These are phyloP conservation scores for Sarcomyxa edulis DNA, from an alignment of 768 basidiomycete genomes.

Conservation along the genomic window DNA sequence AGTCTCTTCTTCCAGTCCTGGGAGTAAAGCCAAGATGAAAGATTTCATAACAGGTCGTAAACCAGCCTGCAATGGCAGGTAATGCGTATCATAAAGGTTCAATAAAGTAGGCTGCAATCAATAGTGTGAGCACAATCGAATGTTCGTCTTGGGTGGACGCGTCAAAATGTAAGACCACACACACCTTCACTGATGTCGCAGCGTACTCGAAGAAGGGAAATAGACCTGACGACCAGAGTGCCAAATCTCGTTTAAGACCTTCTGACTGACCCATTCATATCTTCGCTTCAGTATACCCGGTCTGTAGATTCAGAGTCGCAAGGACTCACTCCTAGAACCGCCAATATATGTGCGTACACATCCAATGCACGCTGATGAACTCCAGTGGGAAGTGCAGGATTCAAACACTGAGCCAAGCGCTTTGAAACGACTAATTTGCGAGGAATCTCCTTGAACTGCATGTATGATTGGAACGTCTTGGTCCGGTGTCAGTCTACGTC, in stretches of 20 bases:
- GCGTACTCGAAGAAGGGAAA: conserved; percentile 99
- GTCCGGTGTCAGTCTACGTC: conserved; percentile 1
- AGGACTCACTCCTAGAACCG: conserved; percentile 77
- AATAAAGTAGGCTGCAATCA: conserved; percentile 74
- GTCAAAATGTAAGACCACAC: conserved; percentile 9
- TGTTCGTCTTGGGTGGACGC: conserved; percentile 5
- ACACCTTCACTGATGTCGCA: conserved; percentile 94
- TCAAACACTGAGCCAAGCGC: conserved; percentile 91
- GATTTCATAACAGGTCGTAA: conserved; percentile 92
- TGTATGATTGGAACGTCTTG: conserved; percentile 89
- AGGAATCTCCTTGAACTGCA: conserved; percentile 95
- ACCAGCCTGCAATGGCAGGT: conserved; percentile 75
- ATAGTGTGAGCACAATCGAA: too few species aligned
- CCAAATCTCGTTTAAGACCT: conserved; percentile 79
- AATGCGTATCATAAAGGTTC: conserved; percentile 89
- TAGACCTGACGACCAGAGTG: conserved; percentile 91
- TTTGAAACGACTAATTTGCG: conserved; percentile 92
- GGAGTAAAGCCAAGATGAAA: conserved; percentile 87
- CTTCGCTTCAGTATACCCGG: neutral
- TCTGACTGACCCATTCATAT: conserved; percentile 73
- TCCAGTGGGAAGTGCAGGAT: conserved; percentile 94
- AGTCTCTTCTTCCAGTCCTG: conserved; percentile 95
- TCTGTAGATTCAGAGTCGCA: neutral
- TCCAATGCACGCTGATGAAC: conserved; percentile 96
- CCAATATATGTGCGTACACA: conserved; percentile 89